Evolutionary conservation across 2,329 filamentous ascomycete species (phyloP).

Genomic region (Alternaria brassicicola): DNA sequence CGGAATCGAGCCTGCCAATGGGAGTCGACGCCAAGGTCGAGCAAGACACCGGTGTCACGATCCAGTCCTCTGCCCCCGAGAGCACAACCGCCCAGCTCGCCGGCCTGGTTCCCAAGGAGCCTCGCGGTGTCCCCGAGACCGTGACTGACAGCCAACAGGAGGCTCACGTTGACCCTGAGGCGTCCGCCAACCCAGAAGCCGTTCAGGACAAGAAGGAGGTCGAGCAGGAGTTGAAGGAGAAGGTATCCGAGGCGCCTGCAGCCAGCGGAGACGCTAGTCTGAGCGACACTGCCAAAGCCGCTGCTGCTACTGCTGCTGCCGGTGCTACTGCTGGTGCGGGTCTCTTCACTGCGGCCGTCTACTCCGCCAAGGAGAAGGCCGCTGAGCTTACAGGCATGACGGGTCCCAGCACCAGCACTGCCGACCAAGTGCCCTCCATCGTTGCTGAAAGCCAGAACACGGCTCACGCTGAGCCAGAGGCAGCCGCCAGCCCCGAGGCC

Average conservation of each 20-base stretch:
- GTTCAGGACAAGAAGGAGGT: conserved; percentile 74
- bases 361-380: conserved; percentile 44
- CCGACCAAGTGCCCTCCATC: conserved; percentile 58
- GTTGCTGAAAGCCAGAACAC: conserved; percentile 74
- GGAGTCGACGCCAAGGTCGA: conserved; percentile 52
- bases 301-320: conserved; percentile 41
- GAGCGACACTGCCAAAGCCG: conserved; percentile 19
- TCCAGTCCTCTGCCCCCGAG: conserved; percentile 51
- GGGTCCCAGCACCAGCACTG: conserved; percentile 42
- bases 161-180: conserved; percentile 69
- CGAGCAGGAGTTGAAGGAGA: conserved; percentile 72
- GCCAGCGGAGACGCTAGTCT: conserved; percentile 35
- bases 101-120: conserved; percentile 53
- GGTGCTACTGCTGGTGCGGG: conserved; percentile 51
- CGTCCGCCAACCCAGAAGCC: conserved; percentile 68
- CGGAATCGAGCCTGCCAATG: conserved; percentile 82
- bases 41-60: conserved; percentile 48
- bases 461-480: conserved; percentile 67
- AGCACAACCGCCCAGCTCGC: conserved; percentile 57
- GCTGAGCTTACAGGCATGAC: conserved; percentile 49
- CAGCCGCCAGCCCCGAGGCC: conserved; percentile 67
- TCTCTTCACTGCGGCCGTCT: conserved; percentile 42
- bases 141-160: conserved; percentile 75
- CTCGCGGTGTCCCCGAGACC: conserved; percentile 59
- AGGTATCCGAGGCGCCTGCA: conserved; percentile 60